These are phyloP conservation scores for Favolaschia claudopus DNA, from an alignment of 768 basidiomycete genomes.

Conservation along the genomic window DNA sequence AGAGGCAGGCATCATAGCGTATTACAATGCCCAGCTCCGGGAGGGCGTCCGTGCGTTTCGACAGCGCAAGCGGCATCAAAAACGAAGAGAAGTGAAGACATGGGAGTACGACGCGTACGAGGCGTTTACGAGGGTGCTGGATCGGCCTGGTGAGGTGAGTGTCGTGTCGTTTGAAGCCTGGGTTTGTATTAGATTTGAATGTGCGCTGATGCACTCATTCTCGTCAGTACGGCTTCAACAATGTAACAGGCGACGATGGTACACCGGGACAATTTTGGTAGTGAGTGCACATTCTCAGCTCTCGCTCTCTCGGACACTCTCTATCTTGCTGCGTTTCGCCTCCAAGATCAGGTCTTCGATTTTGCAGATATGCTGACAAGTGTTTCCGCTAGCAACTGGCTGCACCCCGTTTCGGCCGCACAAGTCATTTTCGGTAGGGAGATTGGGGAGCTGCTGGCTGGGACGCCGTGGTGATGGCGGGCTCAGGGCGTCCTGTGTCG, in stretches of 20 bases:
- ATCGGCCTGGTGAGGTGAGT: slow-evolving; percentile 40
- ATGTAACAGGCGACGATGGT: slow-evolving; percentile 8
- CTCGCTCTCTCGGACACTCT: not conserved
- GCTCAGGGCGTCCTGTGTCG: too few species aligned
- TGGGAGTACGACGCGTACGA: slow-evolving; percentile 41
- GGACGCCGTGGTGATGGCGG: slow-evolving; percentile 7
- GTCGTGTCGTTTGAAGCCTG: slow-evolving; percentile 25
- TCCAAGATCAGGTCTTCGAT: too few species aligned
- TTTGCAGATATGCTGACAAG: not conserved
- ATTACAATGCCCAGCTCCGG: slow-evolving; percentile 10
- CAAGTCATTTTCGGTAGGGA: slow-evolving; percentile 11
- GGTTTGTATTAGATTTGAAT: slow-evolving; percentile 34
- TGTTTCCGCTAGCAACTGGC: slow-evolving; percentile 6
- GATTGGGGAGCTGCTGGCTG: slow-evolving; percentile 7
- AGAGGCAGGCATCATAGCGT: slow-evolving; percentile 35
- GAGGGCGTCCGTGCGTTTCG: slow-evolving; percentile 3
- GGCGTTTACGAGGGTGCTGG: slow-evolving; percentile 38
- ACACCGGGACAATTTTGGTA: slow-evolving; percentile 12
- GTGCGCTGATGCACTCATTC: not conserved
- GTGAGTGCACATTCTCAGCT: not conserved
- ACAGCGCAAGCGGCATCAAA: too few species aligned
- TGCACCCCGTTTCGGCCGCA: slow-evolving; percentile 14
- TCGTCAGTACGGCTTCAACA: not conserved
- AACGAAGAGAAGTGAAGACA: slow-evolving; percentile 28
- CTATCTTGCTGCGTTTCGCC: not conserved